Evolutionary conservation across 805 yeast genomes (phyloP).

Genomic region (Metschnikowia borealis): DNA sequence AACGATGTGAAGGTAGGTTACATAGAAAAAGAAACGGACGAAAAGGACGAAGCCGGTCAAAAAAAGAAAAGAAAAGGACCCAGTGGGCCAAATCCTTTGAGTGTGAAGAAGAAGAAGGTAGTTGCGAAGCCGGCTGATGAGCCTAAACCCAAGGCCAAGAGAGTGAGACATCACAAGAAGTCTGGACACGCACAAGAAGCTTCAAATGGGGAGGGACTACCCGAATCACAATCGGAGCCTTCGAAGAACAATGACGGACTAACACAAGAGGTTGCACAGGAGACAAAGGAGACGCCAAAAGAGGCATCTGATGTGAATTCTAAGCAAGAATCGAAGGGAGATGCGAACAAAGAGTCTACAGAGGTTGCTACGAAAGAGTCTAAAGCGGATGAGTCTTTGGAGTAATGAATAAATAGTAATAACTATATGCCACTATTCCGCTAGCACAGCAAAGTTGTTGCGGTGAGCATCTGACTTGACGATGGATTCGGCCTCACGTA

Average conservation of each 20-base stretch:
- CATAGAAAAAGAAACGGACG: conserved; percentile 18
- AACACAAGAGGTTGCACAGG: not conserved
- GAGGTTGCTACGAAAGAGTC: not conserved
- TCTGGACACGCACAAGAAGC: not conserved
- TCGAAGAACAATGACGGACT: not conserved
- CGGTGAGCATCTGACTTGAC: not conserved
- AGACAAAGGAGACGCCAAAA: not conserved
- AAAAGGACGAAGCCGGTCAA: conserved; percentile 10
- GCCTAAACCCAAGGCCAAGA: conserved; percentile 12
- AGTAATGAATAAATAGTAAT: not conserved
- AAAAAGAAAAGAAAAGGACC: conserved; percentile 61
- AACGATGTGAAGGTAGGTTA: conserved; percentile 59
- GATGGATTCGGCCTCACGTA: not conserved
- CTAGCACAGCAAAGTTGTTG: conserved; percentile 10
- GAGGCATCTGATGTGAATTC: not conserved
- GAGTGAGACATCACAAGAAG: conserved; percentile 15
- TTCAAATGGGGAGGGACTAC: not conserved
- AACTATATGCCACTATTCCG: conserved; percentile 2
- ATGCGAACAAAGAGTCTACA: not conserved
- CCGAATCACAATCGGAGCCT: not conserved
- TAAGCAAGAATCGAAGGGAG: not conserved
- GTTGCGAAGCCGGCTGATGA: conserved; percentile 34
- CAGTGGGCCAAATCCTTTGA: conserved; percentile 85
- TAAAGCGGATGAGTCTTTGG: not conserved
- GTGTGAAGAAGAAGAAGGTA: conserved; percentile 70